phyloP scores from a whole-genome alignment of 2,329 filamentous ascomycete species.

The Colletotrichum sp. region DNA sequence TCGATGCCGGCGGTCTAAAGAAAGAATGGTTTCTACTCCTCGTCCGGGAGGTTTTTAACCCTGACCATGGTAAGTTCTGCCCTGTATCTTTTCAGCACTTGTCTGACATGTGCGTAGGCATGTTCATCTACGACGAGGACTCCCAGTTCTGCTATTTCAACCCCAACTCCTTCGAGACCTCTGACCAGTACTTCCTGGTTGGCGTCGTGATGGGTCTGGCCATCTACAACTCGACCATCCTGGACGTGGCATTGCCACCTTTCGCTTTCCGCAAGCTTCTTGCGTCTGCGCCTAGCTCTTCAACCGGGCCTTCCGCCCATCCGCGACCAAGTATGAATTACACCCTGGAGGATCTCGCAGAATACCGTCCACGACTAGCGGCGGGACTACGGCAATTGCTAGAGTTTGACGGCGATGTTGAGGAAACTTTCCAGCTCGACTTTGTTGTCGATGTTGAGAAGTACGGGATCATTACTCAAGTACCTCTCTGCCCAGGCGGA shows the following conservation, averaged over 20 bases:
- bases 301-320: constrained; percentile 58
- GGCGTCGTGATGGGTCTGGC: constrained; percentile 87
- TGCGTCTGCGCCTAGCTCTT: constrained; percentile 71
- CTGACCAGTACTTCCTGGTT: constrained; percentile 89
- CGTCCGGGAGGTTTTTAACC: constrained; percentile 88
- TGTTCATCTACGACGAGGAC: constrained; percentile 92
- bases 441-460: constrained; percentile 80
- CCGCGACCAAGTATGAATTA: constrained; percentile 71
- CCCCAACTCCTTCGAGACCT: constrained; percentile 85
- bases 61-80: constrained; percentile 74
- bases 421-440: constrained; percentile 79
- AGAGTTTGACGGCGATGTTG: constrained; percentile 84
- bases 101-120: constrained; percentile 55
- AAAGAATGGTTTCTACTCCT: constrained; percentile 96
- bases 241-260: constrained; percentile 86
- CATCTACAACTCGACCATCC: constrained; percentile 93
- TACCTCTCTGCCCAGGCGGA: constrained; percentile 77
- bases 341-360: constrained; percentile 80
- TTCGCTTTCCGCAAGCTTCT: constrained; percentile 90
- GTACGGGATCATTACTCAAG: constrained; percentile 70
- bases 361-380: constrained; percentile 79
- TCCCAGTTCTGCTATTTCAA: constrained; percentile 95
- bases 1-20: constrained; percentile 86
- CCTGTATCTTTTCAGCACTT: neutral
- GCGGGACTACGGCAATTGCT: constrained; percentile 77